These are phyloP conservation scores for Erigeron philadelphicus DNA, from an alignment of 140 eudicot species.

Conservation along the genomic window DNA sequence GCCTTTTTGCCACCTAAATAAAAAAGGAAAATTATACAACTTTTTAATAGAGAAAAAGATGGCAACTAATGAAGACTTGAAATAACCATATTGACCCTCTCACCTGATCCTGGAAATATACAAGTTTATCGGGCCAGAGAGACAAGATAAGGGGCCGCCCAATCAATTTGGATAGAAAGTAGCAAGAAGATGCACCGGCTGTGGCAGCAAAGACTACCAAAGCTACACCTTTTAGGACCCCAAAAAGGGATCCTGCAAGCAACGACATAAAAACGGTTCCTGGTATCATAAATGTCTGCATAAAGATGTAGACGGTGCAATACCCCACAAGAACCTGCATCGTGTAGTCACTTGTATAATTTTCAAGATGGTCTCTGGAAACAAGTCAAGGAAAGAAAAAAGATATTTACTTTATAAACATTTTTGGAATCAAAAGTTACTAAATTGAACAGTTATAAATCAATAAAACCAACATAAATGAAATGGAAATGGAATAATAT, in stretches of 20 bases:
- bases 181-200: constrained; percentile 93
- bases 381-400: not conserved
- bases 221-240: constrained; percentile 74
- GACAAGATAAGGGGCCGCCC: constrained; percentile 75
- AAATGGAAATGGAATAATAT: too few relatives aligned
- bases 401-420: not conserved
- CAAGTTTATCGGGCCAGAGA: constrained; percentile 82
- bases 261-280: constrained; percentile 91
- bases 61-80: not conserved
- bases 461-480: too few relatives aligned
- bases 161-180: constrained; percentile 67
- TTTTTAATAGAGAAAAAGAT: not conserved
- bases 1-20: constrained; percentile 76
- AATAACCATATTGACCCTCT: constrained; percentile 8
- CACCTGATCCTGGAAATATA: constrained; percentile 86
- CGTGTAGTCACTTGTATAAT: constrained; percentile 85
- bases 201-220: constrained; percentile 85
- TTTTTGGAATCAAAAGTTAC: not conserved
- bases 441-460: too few relatives aligned
- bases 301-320: constrained; percentile 74
- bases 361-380: constrained; percentile 71
- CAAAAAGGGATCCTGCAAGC: constrained; percentile 86
- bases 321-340: constrained; percentile 80
- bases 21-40: not conserved
- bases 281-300: constrained; percentile 98